Conservation (phyloP, 2,329 filamentous ascomycete species). For the Ophiostoma australiae region DNA sequence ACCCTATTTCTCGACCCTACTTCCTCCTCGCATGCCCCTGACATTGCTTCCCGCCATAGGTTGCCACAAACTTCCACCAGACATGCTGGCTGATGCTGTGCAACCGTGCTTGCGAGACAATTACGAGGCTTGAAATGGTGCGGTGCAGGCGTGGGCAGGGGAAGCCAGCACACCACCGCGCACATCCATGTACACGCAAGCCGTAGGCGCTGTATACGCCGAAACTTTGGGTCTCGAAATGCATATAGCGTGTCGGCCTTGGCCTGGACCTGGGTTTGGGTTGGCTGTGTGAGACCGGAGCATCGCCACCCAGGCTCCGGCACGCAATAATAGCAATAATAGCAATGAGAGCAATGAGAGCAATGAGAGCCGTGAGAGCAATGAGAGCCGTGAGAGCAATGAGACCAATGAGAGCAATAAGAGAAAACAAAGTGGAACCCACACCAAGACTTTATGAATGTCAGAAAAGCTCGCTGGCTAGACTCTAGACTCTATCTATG, state of each 20-base stretch:
- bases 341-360: no score
- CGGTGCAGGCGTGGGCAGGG: neutral
- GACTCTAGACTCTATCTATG: no score
- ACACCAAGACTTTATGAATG: no score
- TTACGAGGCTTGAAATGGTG: neutral
- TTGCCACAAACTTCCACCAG: conserved; percentile 9
- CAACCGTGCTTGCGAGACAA: neutral
- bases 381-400: no score
- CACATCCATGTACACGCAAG: neutral
- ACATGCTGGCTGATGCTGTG: neutral
- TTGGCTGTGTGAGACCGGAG: neutral
- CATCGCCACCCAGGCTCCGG: conserved; percentile 4
- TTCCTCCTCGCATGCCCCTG: neutral
- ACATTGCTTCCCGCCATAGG: neutral
- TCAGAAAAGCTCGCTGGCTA: no score
- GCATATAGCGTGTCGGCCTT: neutral
- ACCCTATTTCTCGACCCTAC: neutral
- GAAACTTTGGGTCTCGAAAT: neutral
- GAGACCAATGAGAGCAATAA: no score
- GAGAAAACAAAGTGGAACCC: no score
- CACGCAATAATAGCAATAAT: no score
- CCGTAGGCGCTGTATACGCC: neutral
- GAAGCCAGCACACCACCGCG: neutral
- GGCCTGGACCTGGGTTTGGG: neutral
- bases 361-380: no score